Percentiles rank a stretch among this genome's conserved stretches.
Conservation (phyloP, 768 basidiomycete species). For the Boletus subparvulus region DNA sequence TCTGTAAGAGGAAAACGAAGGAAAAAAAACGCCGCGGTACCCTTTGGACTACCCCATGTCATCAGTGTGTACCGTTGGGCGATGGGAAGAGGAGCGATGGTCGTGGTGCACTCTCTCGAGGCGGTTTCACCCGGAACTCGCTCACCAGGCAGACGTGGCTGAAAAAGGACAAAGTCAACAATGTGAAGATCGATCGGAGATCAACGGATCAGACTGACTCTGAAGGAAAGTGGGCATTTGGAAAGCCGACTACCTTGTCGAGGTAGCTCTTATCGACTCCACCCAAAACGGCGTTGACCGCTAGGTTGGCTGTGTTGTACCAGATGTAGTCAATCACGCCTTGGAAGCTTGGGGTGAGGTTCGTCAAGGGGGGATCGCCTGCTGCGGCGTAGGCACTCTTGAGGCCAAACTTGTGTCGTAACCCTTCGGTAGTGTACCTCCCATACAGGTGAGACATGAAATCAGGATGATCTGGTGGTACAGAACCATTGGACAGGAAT, state of each 20-base stretch:
- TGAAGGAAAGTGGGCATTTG: conserved; percentile 94
- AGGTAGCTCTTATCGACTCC: conserved; percentile 85
- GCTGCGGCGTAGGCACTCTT: conserved; percentile 77
- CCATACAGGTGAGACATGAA: conserved; percentile 93
- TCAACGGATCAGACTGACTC: conserved; percentile 62
- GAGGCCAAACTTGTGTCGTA: conserved; percentile 75
- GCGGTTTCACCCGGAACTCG: conserved; percentile 81
- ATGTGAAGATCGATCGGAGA: conserved; percentile 3
- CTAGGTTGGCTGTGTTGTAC: conserved; percentile 74
- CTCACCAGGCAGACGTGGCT: conserved; percentile 73
- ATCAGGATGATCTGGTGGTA: conserved; percentile 78
- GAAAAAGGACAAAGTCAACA: conserved; percentile 12
- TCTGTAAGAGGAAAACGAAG: not conserved
- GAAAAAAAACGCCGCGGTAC: not conserved
- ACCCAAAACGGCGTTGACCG: conserved; percentile 81
- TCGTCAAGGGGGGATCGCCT: conserved; percentile 75
- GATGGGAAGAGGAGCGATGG: conserved; percentile 41
- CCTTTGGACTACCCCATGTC: conserved; percentile 3
- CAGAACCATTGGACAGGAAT: conserved; percentile 71
- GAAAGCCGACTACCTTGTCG: conserved; percentile 92
- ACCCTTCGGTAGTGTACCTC: conserved; percentile 85
- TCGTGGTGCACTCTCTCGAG: conserved; percentile 44
- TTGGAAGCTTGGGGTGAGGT: conserved; percentile 84
- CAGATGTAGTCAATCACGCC: conserved; percentile 94
- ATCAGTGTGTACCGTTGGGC: conserved; percentile 36